Evolutionary conservation across 305 asterid species (phyloP).

Genomic region (Stenogyne calaminthoides): DNA sequence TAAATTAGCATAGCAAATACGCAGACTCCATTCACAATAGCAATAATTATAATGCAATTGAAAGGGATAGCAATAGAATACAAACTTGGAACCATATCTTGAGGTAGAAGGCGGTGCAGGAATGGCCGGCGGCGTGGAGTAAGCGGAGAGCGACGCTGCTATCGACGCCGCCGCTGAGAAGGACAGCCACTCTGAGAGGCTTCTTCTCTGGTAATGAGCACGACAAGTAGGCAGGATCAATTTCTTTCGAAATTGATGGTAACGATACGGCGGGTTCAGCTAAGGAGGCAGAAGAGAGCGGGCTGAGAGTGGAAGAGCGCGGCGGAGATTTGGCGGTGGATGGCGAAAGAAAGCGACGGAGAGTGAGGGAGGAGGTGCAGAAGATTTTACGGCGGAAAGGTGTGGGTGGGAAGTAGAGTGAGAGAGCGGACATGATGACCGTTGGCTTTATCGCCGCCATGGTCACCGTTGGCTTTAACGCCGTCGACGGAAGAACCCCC

Average conservation of each 20-base stretch:
- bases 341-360: conserved; percentile 31
- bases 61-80: neutral
- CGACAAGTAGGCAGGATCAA: conserved; percentile 62
- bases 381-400: conserved; percentile 30
- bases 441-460: conserved; percentile 35
- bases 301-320: conserved; percentile 25
- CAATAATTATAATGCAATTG: neutral
- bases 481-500: neutral
- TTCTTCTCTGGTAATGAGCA: conserved; percentile 70
- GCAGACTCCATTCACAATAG: neutral
- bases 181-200: conserved; percentile 80
- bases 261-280: conserved; percentile 26
- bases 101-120: conserved; percentile 93
- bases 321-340: conserved; percentile 24
- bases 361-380: conserved; percentile 18
- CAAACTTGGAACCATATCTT: conserved; percentile 88
- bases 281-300: conserved; percentile 33
- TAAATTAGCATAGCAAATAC: neutral
- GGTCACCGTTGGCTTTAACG: neutral
- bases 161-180: conserved; percentile 93
- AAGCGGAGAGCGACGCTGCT: conserved; percentile 95
- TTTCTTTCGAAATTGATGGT: conserved; percentile 15
- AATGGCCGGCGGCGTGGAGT: conserved; percentile 93
- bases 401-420: conserved; percentile 31
- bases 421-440: conserved; percentile 28